phyloP scores from a whole-genome alignment of 2,329 filamentous ascomycete species.

The Aspergillus ruber region DNA sequence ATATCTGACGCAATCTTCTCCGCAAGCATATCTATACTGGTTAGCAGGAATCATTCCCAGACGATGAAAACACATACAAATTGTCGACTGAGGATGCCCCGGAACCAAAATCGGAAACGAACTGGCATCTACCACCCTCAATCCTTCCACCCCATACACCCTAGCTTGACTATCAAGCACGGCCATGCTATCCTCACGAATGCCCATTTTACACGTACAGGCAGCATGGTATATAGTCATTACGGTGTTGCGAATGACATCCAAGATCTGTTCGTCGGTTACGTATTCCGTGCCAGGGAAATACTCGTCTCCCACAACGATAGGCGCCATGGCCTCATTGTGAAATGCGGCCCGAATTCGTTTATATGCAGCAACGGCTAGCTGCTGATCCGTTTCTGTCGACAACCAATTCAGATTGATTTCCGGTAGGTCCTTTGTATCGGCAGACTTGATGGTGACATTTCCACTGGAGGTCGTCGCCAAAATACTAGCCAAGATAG shows the following conservation, averaged over 20 bases:
- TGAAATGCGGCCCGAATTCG: conserved; percentile 36
- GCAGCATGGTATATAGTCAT: conserved; percentile 25
- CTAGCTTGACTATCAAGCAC: conserved; percentile 27
- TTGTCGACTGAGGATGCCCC: conserved; percentile 37
- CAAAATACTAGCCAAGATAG: conserved; percentile 18
- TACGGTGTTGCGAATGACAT: conserved; percentile 23
- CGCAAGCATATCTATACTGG: conserved; percentile 31
- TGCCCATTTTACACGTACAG: conserved; percentile 30
- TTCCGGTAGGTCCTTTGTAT: conserved; percentile 31
- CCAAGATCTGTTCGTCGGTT: conserved; percentile 41
- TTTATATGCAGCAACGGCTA: conserved; percentile 40
- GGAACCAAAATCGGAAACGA: conserved; percentile 33
- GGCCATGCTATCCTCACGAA: conserved; percentile 18
- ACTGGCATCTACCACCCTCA: conserved; percentile 34
- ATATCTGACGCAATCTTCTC: conserved; percentile 38
- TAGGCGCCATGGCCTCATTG: conserved; percentile 19
- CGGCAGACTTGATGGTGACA: conserved; percentile 32
- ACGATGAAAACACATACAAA: conserved; percentile 25
- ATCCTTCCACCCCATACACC: conserved; percentile 24
- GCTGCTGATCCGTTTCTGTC: conserved; percentile 38
- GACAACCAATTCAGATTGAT: conserved; percentile 45
- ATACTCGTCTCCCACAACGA: conserved; percentile 31
- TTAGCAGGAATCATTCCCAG: conserved; percentile 3
- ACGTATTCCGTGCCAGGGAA: conserved; percentile 33
- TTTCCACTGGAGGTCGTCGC: conserved; percentile 42